Percentiles rank a stretch among this genome's conserved stretches.
These are phyloP conservation scores for Oryza coarctata DNA, from an alignment of 176 grass and related monocot genomes.

Conservation along the genomic window DNA sequence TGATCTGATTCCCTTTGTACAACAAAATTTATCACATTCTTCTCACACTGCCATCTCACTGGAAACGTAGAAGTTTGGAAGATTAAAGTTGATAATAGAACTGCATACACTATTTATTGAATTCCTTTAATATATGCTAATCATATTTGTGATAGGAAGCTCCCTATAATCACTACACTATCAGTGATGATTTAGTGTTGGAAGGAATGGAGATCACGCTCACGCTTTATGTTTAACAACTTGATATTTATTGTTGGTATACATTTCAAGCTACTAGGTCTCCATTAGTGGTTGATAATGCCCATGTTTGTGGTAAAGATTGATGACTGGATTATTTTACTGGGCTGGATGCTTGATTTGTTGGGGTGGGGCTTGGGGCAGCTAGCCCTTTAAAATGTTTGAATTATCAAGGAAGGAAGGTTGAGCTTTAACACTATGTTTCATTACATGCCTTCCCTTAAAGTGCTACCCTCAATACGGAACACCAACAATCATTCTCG, in stretches of 20 bases:
- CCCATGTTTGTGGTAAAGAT: neutral
- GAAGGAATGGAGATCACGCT: neutral
- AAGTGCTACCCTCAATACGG: slow-evolving; percentile 73
- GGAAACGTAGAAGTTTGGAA: neutral
- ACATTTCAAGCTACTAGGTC: neutral
- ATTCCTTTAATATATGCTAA: neutral
- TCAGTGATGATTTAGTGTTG: neutral
- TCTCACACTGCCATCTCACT: neutral
- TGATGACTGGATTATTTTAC: slow-evolving; percentile 17
- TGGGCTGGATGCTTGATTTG: slow-evolving; percentile 18
- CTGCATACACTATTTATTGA: neutral
- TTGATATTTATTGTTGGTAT: neutral
- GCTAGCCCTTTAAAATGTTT: slow-evolving; percentile 20
- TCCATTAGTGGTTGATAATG: neutral
- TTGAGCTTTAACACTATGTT: slow-evolving; percentile 14
- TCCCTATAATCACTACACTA: neutral
- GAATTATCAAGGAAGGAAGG: slow-evolving; percentile 24
- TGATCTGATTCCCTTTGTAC: neutral
- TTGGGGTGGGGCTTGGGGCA: neutral
- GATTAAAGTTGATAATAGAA: neutral
- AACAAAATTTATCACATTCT: neutral
- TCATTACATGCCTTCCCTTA: slow-evolving; percentile 15
- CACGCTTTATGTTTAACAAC: slow-evolving; percentile 7
- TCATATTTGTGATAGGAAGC: neutral
- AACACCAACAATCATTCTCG: slow-evolving; percentile 71